Evolutionary conservation across 495 filamentous ascomycete genomes (phyloP).

Genomic region (Penicillium egyptiacum): DNA sequence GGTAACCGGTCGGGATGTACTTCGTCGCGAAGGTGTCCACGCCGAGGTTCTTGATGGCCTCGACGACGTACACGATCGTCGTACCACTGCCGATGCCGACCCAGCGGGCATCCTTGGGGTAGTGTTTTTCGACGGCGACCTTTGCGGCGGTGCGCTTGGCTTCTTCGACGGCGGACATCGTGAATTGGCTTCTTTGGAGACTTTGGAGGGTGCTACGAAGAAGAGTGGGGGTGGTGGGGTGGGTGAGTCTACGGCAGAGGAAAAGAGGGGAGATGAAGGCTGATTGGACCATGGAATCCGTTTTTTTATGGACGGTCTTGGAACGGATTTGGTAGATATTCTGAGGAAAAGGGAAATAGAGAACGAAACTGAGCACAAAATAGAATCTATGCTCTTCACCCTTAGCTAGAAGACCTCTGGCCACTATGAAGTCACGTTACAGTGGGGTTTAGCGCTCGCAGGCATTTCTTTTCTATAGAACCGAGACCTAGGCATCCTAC

Average conservation of each 20-base stretch:
- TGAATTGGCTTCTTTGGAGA: constrained; percentile 32
- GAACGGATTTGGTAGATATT: background rate
- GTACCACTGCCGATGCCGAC: constrained; percentile 93
- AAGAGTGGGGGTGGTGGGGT: constrained; percentile 16
- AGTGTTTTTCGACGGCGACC: constrained; percentile 82
- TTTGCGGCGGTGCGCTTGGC: constrained; percentile 83
- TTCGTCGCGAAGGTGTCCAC: constrained; percentile 59
- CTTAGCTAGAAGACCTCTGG: background rate
- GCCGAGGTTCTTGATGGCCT: constrained; percentile 78
- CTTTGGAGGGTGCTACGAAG: constrained; percentile 5
- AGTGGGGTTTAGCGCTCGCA: background rate
- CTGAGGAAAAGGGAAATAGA: background rate
- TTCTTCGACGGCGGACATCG: constrained; percentile 55
- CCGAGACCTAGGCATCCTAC: background rate
- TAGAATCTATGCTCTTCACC: background rate
- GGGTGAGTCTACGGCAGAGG: constrained; percentile 18
- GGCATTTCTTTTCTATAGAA: background rate
- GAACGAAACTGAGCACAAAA: background rate
- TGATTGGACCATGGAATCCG: constrained; percentile 12
- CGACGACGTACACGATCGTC: constrained; percentile 93
- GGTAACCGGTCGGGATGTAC: constrained; percentile 91
- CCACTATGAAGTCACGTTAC: background rate
- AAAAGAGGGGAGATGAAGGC: constrained; percentile 18
- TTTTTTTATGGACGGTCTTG: constrained; percentile 5
- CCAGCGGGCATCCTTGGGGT: constrained; percentile 65